Evolutionary conservation across 345 rosid species (phyloP), one percentile per base, ranked within the genome.

Genomic region (Streptanthus diversifolius): DNA sequence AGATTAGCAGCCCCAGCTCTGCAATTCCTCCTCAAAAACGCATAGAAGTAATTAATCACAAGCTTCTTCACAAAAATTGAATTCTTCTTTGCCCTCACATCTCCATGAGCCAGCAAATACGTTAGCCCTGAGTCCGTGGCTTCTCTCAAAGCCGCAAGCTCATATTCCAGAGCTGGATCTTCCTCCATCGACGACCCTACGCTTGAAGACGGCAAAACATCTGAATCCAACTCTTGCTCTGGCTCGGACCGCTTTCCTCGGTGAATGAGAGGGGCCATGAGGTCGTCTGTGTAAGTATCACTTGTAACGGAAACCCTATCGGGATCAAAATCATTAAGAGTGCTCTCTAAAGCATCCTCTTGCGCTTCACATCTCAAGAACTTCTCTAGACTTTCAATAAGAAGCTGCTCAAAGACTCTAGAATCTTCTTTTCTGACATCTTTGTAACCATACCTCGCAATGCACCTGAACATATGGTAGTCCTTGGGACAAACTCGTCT

Each of bases 391-490:
- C 95, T 87, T 67, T 84, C 87, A 4, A 82, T 91, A 55, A 91
- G 81, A 68, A 88, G 97, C 77, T 85, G 87, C 85, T 91, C 99
- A 14, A 95, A 95, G 41, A 83, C 82, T 24, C 70, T 83, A 52
- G 90, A 90, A 76, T 90, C 95, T 82, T 88, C 99, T 83, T 91
- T 91, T 41, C 92, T 75, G 0, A 88, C 79, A 48, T 95, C 99
- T 80, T 90, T 95, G 84, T 90, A 95, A 30, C 99, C 97, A 18
- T 95, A 95, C 48, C 99, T 82, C 7, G 99, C 96, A 7, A 95
- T 55, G 18, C 97, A 95, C 15, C 86, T 83, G 80, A 95, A 95
- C 82, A 95, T 86, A 74, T 90, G 99, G 80, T 95, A 91, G 85
- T 91, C 99, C 39, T 90, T 90, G 0, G 93, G 96, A 78, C 97